phyloP scores from a whole-genome alignment of 192 early-diverging fungal species.

The Entrophospora sp. region DNA sequence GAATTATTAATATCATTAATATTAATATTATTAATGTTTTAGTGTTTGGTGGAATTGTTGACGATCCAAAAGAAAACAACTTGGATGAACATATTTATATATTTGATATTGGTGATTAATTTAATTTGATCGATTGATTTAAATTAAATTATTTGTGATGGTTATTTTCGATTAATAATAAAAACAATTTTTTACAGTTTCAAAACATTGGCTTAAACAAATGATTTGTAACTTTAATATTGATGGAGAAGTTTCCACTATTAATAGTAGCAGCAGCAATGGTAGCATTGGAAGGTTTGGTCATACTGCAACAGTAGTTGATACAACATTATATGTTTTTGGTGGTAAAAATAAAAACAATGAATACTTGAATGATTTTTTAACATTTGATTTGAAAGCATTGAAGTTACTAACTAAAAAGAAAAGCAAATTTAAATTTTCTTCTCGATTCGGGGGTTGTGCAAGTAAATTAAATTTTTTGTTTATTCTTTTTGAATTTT shows the following conservation, averaged over 20 bases:
- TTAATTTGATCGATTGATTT: neutral
- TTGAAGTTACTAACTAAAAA: neutral
- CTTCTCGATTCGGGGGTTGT: no score
- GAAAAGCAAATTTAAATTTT: no score
- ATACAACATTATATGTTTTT: conserved; percentile 40
- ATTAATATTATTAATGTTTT: neutral
- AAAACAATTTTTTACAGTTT: conserved; percentile 15
- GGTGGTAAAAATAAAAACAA: conserved; percentile 35
- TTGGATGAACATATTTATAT: conserved; percentile 31
- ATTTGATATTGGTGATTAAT: conserved; percentile 28
- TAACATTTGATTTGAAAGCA: conserved; percentile 36
- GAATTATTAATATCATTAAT: neutral
- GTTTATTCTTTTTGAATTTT: neutral
- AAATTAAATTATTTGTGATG: conserved; percentile 9
- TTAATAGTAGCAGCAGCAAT: no score
- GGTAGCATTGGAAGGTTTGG: conserved; percentile 37
- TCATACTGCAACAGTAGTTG: conserved; percentile 37
- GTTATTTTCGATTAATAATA: no score
- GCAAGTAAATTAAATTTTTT: no score
- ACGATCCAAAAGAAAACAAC: conserved; percentile 22
- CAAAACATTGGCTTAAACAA: conserved; percentile 27
- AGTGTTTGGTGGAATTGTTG: conserved; percentile 35
- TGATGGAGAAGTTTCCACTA: conserved; percentile 14
- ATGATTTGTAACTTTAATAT: no score
- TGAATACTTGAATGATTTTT: conserved; percentile 40